These are phyloP conservation scores for Syzygium oleosum DNA, from an alignment of 345 rosid genomes.

Conservation along the genomic window DNA sequence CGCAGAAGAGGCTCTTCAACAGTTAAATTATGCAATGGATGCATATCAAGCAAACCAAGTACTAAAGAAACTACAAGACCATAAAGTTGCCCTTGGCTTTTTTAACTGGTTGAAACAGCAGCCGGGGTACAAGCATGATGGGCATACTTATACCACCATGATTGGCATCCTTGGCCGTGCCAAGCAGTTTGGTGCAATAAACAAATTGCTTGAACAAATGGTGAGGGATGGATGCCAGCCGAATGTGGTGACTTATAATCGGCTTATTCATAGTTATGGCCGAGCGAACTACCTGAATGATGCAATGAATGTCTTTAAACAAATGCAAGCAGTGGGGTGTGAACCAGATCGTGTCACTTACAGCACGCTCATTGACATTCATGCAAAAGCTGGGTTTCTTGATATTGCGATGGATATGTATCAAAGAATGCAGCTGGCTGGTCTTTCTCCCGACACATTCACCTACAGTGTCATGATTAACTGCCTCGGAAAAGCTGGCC, in stretches of 20 bases:
- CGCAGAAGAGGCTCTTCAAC: conserved; percentile 61
- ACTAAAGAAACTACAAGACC: conserved; percentile 73
- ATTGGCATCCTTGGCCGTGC: conserved; percentile 89
- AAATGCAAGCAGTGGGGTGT: conserved; percentile 71
- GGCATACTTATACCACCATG: conserved; percentile 93
- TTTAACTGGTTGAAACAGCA: conserved; percentile 72
- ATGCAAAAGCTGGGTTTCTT: conserved; percentile 92
- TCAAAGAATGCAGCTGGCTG: conserved; percentile 67
- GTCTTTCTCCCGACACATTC: conserved; percentile 88
- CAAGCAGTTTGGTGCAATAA: conserved; percentile 57
- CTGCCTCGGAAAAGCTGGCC: conserved; percentile 96
- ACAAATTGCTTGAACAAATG: conserved; percentile 77
- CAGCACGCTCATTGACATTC: conserved; percentile 85
- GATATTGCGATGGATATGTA: conserved; percentile 88
- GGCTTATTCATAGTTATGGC: conserved; percentile 89
- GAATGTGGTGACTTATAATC: conserved; percentile 83
- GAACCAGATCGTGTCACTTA: conserved; percentile 90
- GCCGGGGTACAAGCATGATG: conserved; percentile 78
- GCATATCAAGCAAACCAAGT: conserved; percentile 93
- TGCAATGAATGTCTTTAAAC: conserved; percentile 62
- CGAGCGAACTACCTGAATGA: conserved; percentile 80
- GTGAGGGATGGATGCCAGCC: conserved; percentile 73
- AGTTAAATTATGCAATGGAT: conserved; percentile 39
- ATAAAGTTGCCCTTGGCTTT: conserved; percentile 66
- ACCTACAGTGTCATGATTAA: conserved; percentile 91